These are phyloP conservation scores for Monosporascus sp. DNA, from an alignment of 2,329 filamentous ascomycete species.

Conservation along the genomic window DNA sequence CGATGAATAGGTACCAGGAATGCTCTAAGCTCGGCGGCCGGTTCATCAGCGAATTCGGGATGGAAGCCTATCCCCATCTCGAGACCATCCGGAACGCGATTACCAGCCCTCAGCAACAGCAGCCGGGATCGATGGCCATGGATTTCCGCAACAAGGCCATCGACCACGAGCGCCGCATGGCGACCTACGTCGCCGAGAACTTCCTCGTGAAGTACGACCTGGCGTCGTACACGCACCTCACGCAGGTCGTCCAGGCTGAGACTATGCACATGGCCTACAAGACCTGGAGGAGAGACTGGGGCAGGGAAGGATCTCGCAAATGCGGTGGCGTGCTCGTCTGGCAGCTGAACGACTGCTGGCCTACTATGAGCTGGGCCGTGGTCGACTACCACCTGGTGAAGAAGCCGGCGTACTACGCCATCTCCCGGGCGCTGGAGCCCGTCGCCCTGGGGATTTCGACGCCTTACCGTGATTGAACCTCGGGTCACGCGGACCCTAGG, in stretches of 20 bases:
- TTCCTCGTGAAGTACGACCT: slow-evolving; percentile 46
- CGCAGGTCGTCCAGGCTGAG: slow-evolving; percentile 50
- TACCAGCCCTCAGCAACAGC: slow-evolving; percentile 44
- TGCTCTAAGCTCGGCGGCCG: slow-evolving; percentile 65
- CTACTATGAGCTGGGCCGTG: slow-evolving; percentile 60
- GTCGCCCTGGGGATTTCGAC: slow-evolving; percentile 53
- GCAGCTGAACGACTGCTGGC: slow-evolving; percentile 69
- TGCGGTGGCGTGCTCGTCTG: slow-evolving; percentile 63
- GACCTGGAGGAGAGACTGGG: slow-evolving; percentile 59
- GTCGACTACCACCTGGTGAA: slow-evolving; percentile 61
- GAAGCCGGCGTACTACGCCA: slow-evolving; percentile 59
- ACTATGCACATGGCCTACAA: slow-evolving; percentile 47
- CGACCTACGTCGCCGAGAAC: slow-evolving; percentile 73
- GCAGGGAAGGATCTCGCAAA: slow-evolving; percentile 47
- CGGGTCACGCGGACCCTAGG: slow-evolving; percentile 37
- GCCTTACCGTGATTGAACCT: slow-evolving; percentile 38
- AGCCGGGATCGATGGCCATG: slow-evolving; percentile 64
- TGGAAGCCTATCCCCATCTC: slow-evolving; percentile 73
- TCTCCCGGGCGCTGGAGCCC: slow-evolving; percentile 48
- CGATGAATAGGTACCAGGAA: slow-evolving; percentile 72
- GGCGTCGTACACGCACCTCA: slow-evolving; percentile 49
- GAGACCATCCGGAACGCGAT: slow-evolving; percentile 65
- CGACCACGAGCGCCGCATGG: slow-evolving; percentile 67
- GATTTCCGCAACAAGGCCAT: slow-evolving; percentile 82
- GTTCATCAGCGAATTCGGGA: slow-evolving; percentile 79